Base-by-base conservation (phyloP, 306 rosid species). In the Dryas drummondii region DNA sequence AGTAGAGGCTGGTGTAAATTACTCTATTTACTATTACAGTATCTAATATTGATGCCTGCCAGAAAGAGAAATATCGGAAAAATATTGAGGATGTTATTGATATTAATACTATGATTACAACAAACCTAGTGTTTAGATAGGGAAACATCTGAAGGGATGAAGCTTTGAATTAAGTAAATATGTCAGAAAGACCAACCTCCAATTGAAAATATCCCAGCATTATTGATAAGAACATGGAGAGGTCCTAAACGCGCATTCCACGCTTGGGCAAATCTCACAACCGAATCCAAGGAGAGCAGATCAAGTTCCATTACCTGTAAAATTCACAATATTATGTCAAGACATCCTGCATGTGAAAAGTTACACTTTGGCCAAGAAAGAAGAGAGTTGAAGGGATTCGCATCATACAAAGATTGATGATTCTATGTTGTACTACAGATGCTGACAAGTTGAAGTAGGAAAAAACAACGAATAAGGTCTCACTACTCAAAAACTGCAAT, bases 171-270 rank as follows among this genome's bases (percentile, higher is more conserved):
- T 16, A 6, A 17, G 60, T 8, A 59, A 5, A 14, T 62, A 68
- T 5, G 69, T 27, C 19, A 46, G 9, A 52, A 64, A 79, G 66
- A 82, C 82, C 63, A 71, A 96, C 99, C 99, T 82, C 99, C 92
- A 11, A 96, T 96, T 58, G 98, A 89, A 85, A 96, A 96, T 62
- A 96, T 96, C 72, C 99, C 99, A 8, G 99, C 99, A 71, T 96
- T 96, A 66, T 96, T 96, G 74, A 96, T 92, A 79, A 96, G 99
- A 86, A 84, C 98, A 65, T 92, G 91, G 82, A 96, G 84, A 78
- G 96, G 93, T 72, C 88, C 90, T 12, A 77, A 81, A 46, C 99
- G 98, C 49, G 97, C 93, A 87, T 96, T 96, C 93, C 94, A 96
- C 6, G 85, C 90, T 74, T 92, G 80, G 37, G 96, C 84, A 82